Evolutionary conservation across 2,329 filamentous ascomycete species (phyloP), one percentile per base, ranked within the genome.

Genomic region (Microsporum canis): DNA sequence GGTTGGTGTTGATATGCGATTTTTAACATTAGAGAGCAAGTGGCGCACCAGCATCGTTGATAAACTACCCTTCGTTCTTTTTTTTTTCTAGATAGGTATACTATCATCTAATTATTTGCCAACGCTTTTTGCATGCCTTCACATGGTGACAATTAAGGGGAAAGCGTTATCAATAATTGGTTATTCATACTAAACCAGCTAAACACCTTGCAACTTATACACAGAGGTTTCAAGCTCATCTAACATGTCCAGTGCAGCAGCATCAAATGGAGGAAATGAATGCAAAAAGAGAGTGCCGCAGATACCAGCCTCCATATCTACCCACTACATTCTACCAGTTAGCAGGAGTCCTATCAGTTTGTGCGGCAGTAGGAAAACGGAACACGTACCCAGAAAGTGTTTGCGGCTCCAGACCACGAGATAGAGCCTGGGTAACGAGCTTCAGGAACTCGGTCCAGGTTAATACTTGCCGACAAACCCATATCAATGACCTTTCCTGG

Each of bases 321-420:
- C 27, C 57, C 57, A 62, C 60, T 62, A 59, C 0, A 53, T 34
- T 12, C 17, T 7, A 3, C 29, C 7, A 23, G 39, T 51, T 17
- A 43, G 34, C 14, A 34, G 33, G 29, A 31, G 43, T 29, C 47
- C 39, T 7, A 17, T 29, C 36, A 38, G 6, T 23, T 23, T 23
- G 17, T 23, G 33, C 2, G 23, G 33, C 1, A 34, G 33, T 29
- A 27, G 14, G n/a, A 45, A 17, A n/a, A 5, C 5, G n/a, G 33
- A 60, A 41, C 29, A 62, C 60, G n/a, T 60, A 62, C 60, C 60
- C 60, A 62, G 38, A 59, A 62, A 27, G 43, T 45, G 51, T 62
- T 62, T 43, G 60, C 36, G 34, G 23, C 14, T 14, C 60, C 60
- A 34, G 53, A 45, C 47, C 60, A 59, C 8, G 57, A 53, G 6